Conservation (phyloP, 2,329 filamentous ascomycete species). For the Colletotrichum shisoi region DNA sequence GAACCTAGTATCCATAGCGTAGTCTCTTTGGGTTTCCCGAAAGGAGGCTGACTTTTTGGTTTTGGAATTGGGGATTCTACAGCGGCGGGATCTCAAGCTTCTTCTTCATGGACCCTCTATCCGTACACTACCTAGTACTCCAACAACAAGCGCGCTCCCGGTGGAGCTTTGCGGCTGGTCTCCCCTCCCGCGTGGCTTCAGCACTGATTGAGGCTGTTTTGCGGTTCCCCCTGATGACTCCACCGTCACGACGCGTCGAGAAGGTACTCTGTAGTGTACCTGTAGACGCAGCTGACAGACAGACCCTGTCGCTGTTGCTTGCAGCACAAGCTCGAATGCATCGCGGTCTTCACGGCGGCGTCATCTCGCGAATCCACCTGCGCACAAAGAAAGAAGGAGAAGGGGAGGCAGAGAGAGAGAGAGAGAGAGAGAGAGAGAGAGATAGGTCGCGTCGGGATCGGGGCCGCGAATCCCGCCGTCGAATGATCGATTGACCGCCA, state of each 20-base stretch:
- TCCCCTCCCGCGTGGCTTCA: constrained; percentile 37
- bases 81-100: constrained; percentile 35
- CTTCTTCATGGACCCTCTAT: constrained; percentile 35
- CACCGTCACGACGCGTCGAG: constrained; percentile 23
- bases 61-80: constrained; percentile 36
- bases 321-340: constrained; percentile 3
- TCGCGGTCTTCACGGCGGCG: constrained; percentile 8
- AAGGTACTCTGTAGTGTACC: not conserved
- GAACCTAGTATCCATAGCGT: constrained; percentile 9
- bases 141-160: constrained; percentile 32
- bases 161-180: constrained; percentile 30
- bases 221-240: constrained; percentile 35
- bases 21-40: constrained; percentile 29
- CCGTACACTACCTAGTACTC: constrained; percentile 34
- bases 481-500: constrained; percentile 29
- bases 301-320: not conserved
- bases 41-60: constrained; percentile 14
- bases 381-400: not conserved
- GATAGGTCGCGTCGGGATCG: constrained; percentile 14
- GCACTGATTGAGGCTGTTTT: constrained; percentile 36
- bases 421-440: too few relatives aligned
- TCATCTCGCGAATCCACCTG: constrained; percentile 12
- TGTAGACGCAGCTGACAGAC: constrained; percentile 9
- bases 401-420: too few relatives aligned
- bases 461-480: constrained; percentile 8